Evolutionary conservation across 768 basidiomycete species (phyloP).

Genomic region (Mycena vulgaris): DNA sequence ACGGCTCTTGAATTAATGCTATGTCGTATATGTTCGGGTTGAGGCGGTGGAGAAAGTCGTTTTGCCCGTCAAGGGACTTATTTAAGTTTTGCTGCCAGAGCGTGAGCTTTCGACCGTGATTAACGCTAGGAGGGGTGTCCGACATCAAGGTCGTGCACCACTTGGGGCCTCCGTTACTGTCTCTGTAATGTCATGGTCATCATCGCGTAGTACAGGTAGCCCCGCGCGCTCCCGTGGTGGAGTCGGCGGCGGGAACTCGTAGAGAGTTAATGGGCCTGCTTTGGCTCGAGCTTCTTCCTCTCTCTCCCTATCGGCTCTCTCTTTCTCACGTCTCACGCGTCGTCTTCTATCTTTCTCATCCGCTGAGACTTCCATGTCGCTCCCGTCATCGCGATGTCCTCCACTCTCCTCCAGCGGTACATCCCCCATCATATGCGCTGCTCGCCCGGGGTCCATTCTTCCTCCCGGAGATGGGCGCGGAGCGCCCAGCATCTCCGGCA

Average conservation of each 20-base stretch:
- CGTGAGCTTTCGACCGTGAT: background rate
- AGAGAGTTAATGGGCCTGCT: too few species aligned
- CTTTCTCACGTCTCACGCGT: too few species aligned
- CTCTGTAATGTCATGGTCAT: background rate
- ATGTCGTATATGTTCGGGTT: slow-evolving; percentile 39
- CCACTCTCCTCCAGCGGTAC: too few species aligned
- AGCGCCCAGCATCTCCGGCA: background rate
- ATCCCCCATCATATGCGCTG: background rate
- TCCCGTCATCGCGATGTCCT: too few species aligned
- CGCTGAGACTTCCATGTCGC: background rate
- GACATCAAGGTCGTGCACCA: background rate
- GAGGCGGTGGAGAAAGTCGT: slow-evolving; percentile 16
- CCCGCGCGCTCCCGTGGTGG: too few species aligned
- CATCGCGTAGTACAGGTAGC: background rate
- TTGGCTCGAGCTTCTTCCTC: too few species aligned
- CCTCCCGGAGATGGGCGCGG: background rate
- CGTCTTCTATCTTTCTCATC: background rate
- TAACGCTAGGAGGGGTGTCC: background rate
- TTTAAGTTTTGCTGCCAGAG: slow-evolving; percentile 48
- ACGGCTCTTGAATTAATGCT: slow-evolving; percentile 31
- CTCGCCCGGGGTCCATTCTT: background rate
- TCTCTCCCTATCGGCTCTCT: too few species aligned
- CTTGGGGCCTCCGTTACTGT: background rate
- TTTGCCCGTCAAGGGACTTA: slow-evolving; percentile 38
- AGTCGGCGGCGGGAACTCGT: too few species aligned